Evolutionary conservation across 2,329 filamentous ascomycete species (phyloP).

Genomic region (Blastomyces parvus): DNA sequence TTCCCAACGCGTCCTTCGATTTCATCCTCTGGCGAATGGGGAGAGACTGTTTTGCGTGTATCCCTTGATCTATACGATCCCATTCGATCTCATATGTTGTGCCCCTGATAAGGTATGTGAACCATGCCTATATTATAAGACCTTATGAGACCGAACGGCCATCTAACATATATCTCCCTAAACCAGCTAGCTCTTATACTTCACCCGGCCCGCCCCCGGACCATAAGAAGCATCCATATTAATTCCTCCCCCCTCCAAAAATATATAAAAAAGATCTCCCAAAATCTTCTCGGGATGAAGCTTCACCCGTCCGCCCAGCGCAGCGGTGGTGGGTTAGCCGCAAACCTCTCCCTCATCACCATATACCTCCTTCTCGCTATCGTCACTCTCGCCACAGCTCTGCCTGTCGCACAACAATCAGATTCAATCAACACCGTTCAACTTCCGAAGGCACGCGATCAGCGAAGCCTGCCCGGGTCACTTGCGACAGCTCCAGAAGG

Average conservation of each 20-base stretch:
- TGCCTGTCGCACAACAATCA: not conserved
- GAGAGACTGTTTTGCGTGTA: not conserved
- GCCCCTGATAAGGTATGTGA: not conserved
- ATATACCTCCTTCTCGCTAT: not conserved
- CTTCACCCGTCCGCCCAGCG: not conserved
- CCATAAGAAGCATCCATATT: not conserved
- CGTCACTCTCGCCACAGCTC: not conserved
- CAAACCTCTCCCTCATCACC: not conserved
- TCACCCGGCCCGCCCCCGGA: not conserved
- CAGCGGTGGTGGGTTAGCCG: not conserved
- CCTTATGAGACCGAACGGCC: not conserved
- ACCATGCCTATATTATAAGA: not conserved
- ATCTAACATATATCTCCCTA: not conserved
- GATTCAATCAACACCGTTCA: not conserved
- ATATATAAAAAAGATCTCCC: not conserved
- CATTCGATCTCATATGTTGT: not conserved
- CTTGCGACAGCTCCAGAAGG: constrained; percentile 4
- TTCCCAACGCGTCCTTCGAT: not conserved
- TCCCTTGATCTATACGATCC: not conserved
- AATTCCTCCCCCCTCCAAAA: not conserved
- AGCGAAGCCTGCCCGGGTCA: constrained; percentile 2
- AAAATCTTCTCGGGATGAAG: not conserved
- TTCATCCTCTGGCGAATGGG: not conserved
- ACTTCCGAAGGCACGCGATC: not conserved
- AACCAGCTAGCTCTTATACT: not conserved